Evolutionary conservation across 2,329 filamentous ascomycete genomes (phyloP).

Genomic region (Penicillium sp.): DNA sequence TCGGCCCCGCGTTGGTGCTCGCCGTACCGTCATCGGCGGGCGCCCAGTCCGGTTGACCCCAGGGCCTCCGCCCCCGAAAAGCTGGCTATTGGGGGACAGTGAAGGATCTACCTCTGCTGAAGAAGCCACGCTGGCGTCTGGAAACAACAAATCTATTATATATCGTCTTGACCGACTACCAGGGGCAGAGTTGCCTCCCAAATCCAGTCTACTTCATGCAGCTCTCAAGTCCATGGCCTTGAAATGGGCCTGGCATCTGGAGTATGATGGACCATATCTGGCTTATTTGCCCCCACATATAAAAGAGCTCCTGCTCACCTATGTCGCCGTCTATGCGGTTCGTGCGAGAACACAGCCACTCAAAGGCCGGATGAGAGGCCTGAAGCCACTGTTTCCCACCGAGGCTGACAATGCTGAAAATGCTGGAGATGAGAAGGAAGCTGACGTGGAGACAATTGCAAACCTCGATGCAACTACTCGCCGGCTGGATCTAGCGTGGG

Average conservation of each 20-base stretch:
- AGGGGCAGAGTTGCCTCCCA: slow-evolving; percentile 41
- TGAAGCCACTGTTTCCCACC: slow-evolving; percentile 56
- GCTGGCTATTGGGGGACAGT: slow-evolving; percentile 44
- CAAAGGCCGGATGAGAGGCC: slow-evolving; percentile 44
- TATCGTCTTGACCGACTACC: slow-evolving; percentile 47
- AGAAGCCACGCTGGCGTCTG: slow-evolving; percentile 17
- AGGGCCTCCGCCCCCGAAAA: slow-evolving; percentile 51
- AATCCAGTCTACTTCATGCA: slow-evolving; percentile 54
- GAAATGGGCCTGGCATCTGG: slow-evolving; percentile 60
- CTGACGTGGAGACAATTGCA: slow-evolving; percentile 11
- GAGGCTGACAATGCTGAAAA: slow-evolving; percentile 10
- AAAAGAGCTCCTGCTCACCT: slow-evolving; percentile 59
- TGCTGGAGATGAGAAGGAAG: slow-evolving; percentile 13
- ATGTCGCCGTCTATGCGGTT: slow-evolving; percentile 56
- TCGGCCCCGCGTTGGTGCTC: slow-evolving; percentile 43
- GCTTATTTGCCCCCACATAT: slow-evolving; percentile 55
- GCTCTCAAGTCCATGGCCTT: slow-evolving; percentile 58
- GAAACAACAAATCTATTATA: slow-evolving; percentile 21
- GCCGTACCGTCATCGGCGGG: slow-evolving; percentile 38
- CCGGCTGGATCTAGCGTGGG: slow-evolving; percentile 57
- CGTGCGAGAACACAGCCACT: slow-evolving; percentile 51
- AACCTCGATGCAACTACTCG: slow-evolving; percentile 48
- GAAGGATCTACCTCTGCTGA: slow-evolving; percentile 6
- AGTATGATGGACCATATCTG: slow-evolving; percentile 61
- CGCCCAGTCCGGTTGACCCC: slow-evolving; percentile 43